Evolutionary conservation across 257 asterid species (phyloP).

Genomic region (Jacaranda copaia): DNA sequence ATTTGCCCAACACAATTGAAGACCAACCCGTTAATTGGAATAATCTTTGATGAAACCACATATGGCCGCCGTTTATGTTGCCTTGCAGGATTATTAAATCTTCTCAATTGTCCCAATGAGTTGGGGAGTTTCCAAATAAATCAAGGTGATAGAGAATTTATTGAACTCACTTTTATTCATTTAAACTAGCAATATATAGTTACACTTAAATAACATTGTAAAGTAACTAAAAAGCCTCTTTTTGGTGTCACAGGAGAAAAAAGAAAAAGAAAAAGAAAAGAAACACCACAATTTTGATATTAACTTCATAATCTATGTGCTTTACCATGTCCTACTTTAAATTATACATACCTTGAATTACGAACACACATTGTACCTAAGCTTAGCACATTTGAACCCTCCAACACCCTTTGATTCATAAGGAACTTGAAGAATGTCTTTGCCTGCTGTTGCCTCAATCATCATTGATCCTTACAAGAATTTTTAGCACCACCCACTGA

Average conservation of each 20-base stretch:
- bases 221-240: not conserved
- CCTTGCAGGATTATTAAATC: not conserved
- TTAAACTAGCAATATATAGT: conserved; percentile 17
- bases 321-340: not conserved
- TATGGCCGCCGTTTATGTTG: not conserved
- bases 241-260: not conserved
- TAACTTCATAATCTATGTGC: not conserved
- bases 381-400: conserved; percentile 59
- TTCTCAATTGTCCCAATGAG: not conserved
- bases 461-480: conserved; percentile 77
- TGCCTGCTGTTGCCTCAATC: conserved; percentile 70
- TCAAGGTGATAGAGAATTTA: not conserved
- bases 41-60: not conserved
- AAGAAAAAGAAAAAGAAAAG: not conserved
- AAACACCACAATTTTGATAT: not conserved
- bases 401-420: conserved; percentile 70
- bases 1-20: not conserved
- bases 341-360: conserved; percentile 6
- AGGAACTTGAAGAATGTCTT: conserved; percentile 48
- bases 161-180: conserved; percentile 1
- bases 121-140: not conserved
- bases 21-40: not conserved
- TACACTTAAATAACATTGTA: conserved; percentile 21
- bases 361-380: conserved; percentile 68
- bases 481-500: conserved; percentile 73